phyloP scores from a whole-genome alignment of 768 basidiomycete genomes.

The Boletus patriciae region DNA sequence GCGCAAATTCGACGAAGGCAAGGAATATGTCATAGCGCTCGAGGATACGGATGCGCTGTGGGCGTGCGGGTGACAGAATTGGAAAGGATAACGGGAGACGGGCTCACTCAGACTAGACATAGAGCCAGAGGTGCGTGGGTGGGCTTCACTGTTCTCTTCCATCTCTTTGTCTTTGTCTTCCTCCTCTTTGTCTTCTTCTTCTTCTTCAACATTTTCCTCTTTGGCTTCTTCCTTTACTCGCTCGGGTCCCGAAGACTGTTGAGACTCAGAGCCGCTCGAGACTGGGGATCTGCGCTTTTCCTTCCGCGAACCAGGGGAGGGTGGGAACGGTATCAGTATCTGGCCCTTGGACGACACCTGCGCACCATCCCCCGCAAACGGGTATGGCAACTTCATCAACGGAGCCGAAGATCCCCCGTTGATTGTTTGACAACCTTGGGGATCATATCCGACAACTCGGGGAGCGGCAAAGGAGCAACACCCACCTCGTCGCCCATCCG shows the following conservation, averaged over 20 bases:
- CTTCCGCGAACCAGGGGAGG: conserved; percentile 48
- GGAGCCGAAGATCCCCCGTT: conserved; percentile 41
- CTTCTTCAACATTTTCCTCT: conserved; percentile 14
- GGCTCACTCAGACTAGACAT: conserved; percentile 86
- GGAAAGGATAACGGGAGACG: conserved; percentile 67
- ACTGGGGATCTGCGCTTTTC: conserved; percentile 35
- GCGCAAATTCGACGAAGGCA: conserved; percentile 39
- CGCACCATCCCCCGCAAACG: conserved; percentile 61
- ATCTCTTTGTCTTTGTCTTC: conserved; percentile 33
- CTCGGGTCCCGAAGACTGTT: conserved; percentile 30
- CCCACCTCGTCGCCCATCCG: conserved; percentile 28
- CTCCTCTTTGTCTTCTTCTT: conserved; percentile 31
- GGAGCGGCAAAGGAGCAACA: conserved; percentile 20
- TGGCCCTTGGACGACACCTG: conserved; percentile 62
- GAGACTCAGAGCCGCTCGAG: conserved; percentile 30
- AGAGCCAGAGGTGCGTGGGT: conserved; percentile 73
- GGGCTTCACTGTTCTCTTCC: conserved; percentile 49
- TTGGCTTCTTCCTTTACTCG: conserved; percentile 27
- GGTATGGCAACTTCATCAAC: conserved; percentile 62
- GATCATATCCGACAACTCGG: conserved; percentile 41
- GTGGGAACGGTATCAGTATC: conserved; percentile 83
- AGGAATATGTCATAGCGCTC: conserved; percentile 40
- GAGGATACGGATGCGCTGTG: conserved; percentile 49
- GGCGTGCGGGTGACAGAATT: conserved; percentile 47
- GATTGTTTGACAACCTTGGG: conserved; percentile 49